These are phyloP conservation scores for Thermothelomyces thermophilus DNA, from an alignment of 2,329 filamentous ascomycete species.

Conservation along the genomic window DNA sequence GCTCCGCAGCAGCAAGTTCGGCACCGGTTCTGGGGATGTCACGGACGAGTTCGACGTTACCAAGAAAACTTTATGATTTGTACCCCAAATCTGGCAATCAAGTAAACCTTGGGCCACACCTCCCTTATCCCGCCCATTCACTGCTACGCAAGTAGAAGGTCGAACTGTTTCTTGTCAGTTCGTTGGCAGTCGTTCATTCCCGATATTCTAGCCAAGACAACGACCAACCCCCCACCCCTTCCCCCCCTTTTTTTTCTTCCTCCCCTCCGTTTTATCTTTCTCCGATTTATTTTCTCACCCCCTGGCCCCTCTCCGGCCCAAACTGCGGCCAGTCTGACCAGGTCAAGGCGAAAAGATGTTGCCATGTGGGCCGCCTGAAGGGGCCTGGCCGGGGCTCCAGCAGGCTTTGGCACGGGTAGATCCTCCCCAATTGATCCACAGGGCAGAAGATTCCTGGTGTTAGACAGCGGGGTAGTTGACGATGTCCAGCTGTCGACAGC, in stretches of 20 bases:
- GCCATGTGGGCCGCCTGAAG: conserved; percentile 25
- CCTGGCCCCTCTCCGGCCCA: conserved; percentile 11
- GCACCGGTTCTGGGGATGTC: neutral
- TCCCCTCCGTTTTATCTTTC: too few species aligned
- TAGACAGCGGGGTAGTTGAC: conserved; percentile 12
- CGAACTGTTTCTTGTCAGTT: conserved; percentile 19
- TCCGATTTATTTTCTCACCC: too few species aligned
- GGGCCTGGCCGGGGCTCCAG: conserved; percentile 15
- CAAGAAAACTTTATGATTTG: conserved; percentile 10
- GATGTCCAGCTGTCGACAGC: neutral
- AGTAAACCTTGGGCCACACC: neutral
- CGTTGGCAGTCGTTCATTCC: too few species aligned
- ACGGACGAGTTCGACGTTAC: conserved; percentile 5
- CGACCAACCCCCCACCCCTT: too few species aligned
- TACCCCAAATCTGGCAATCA: neutral
- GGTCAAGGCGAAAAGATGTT: conserved; percentile 22
- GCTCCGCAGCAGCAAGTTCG: neutral
- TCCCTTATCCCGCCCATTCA: neutral
- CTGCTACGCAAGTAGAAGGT: neutral
- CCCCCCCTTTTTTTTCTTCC: too few species aligned
- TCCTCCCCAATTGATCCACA: conserved; percentile 15
- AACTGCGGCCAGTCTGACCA: conserved; percentile 21
- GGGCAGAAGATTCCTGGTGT: conserved; percentile 1
- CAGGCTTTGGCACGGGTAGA: conserved; percentile 21
- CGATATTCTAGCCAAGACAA: too few species aligned